Evolutionary conservation across 768 basidiomycete genomes (phyloP), one percentile per base, ranked within the genome.

Genomic region (Suillus subaureus): DNA sequence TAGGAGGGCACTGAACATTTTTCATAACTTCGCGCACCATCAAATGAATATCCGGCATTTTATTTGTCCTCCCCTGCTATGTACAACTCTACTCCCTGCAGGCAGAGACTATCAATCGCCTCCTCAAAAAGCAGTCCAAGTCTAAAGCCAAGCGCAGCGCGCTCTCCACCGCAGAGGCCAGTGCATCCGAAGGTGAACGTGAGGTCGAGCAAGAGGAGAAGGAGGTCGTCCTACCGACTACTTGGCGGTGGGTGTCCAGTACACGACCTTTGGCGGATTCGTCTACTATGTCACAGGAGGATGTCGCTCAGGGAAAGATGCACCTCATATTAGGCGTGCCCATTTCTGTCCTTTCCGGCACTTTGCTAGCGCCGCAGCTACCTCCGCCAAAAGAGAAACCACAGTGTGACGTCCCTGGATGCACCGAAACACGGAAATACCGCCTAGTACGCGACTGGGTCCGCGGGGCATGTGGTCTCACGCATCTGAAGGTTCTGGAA

Each of bases 91-190:
- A 31, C 42, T n/a, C 39, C 31, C 49, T 39, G n/a, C 70, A 94
- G 91, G 87, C 87, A 31, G 94, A 95, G 71, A 95, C 94, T 0
- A 95, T 96, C 75, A 94, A 94, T 70, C 89, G 94, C 33, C 83
- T 96, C 16, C 84, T 96, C 61, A 93, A 93, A 75, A 95, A 94
- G 76, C 92, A 93, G 72, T 88, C 89, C n/a, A 85, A 89, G 12
- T 83, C 90, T 3, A 84, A 85, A 51, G 85, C 82, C 58, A 89
- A 86, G 69, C 85, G 88, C 12, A 83, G 80, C n/a, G 81, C 76
- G 1, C 69, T 81, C 39, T 82, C 82, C 18, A 84, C 83, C 1
- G 80, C 80, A 0, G 85, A 86, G 43, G 87, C 78, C 66, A 67
- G 76, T 8, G 67, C 73, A 33, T 68, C 70, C 12, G 76, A 77